Percentiles rank a stretch among this genome's conserved stretches.
phyloP scores from a whole-genome alignment of 225 moss, liverwort and hornwort genomes.

The Anthoceros angustus region DNA sequence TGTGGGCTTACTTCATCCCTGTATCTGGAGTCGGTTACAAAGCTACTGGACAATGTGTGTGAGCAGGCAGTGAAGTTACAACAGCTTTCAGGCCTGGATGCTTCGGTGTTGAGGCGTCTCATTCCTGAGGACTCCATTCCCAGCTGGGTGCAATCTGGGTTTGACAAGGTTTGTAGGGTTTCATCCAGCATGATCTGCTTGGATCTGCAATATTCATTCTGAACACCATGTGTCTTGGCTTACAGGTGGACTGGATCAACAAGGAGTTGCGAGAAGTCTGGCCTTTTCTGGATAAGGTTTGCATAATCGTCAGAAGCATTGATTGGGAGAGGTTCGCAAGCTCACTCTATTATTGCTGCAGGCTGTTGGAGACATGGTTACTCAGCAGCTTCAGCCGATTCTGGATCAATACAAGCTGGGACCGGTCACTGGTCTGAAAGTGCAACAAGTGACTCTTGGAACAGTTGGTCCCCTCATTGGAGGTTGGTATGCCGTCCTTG shows the following conservation, averaged over 20 bases:
- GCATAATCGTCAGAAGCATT: not conserved
- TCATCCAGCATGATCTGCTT: not conserved
- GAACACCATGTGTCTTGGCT: not conserved
- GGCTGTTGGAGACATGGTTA: conserved; percentile 40
- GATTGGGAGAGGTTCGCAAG: not conserved
- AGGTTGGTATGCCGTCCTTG: conserved; percentile 18
- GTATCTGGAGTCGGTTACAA: not conserved
- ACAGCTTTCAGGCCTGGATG: conserved; percentile 41
- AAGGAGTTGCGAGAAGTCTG: conserved; percentile 40
- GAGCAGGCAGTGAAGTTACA: conserved; percentile 45
- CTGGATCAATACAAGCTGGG: conserved; percentile 68
- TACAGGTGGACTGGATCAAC: conserved; percentile 82
- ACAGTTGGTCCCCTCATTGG: conserved; percentile 43
- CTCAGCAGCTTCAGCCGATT: conserved; percentile 42
- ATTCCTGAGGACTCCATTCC: conserved; percentile 31
- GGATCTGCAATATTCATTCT: not conserved
- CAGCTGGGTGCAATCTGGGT: conserved; percentile 48
- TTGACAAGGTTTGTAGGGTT: conserved; percentile 28
- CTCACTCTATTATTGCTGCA: conserved; percentile 11
- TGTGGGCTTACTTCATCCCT: not conserved
- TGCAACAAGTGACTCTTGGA: conserved; percentile 47
- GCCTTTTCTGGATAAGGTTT: conserved; percentile 80
- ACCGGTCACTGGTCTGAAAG: conserved; percentile 34
- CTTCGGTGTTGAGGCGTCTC: conserved; percentile 26
- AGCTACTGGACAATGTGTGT: too few species aligned